These are phyloP conservation scores for Penstemon eatonii DNA, from an alignment of 257 asterid genomes.

Conservation along the genomic window DNA sequence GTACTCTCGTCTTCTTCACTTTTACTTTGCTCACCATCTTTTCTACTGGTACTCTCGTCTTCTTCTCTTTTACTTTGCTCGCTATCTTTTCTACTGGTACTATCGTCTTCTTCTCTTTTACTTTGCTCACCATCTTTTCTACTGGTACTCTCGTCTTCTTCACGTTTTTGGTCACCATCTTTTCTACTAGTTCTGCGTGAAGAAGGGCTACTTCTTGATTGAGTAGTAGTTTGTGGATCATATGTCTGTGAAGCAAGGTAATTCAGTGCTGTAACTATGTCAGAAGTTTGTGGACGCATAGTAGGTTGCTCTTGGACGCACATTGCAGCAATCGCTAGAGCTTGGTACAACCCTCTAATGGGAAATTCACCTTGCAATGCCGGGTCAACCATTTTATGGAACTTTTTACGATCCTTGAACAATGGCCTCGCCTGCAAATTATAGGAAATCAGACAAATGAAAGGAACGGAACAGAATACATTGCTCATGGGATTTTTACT, in stretches of 20 bases:
- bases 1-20: too few relatives aligned
- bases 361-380: slow-evolving; percentile 58
- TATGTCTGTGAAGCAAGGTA: slow-evolving; percentile 50
- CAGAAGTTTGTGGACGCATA: slow-evolving; percentile 52
- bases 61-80: neutral
- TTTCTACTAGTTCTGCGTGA: slow-evolving; percentile 17
- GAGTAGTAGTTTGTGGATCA: slow-evolving; percentile 26
- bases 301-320: slow-evolving; percentile 57
- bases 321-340: slow-evolving; percentile 74
- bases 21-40: neutral
- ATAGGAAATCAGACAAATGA: neutral
- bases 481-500: neutral
- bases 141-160: neutral
- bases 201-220: slow-evolving; percentile 15
- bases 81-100: neutral
- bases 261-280: slow-evolving; percentile 56
- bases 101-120: neutral
- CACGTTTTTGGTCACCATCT: slow-evolving; percentile 22
- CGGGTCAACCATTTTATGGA: slow-evolving; percentile 67
- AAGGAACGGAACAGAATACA: neutral
- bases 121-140: too few relatives aligned
- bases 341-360: slow-evolving; percentile 58
- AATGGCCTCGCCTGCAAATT: slow-evolving; percentile 62
- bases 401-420: slow-evolving; percentile 61
- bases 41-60: neutral